phyloP scores from a whole-genome alignment of 805 yeast species.

The Kodamaea lidongshanica region DNA sequence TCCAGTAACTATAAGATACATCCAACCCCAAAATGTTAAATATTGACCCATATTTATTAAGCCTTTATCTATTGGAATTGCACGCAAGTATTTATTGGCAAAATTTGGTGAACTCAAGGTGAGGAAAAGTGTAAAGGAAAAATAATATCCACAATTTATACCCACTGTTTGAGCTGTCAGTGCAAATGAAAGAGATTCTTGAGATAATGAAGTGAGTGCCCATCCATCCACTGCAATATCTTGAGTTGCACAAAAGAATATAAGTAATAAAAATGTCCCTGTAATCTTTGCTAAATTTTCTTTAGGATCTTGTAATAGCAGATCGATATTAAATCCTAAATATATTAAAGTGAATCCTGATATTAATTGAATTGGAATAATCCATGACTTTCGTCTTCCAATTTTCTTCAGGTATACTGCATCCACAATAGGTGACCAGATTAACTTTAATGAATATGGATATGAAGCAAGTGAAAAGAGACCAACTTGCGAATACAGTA shows the following conservation, averaged over 20 bases:
- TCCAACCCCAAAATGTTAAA: constrained; percentile 69
- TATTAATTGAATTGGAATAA: constrained; percentile 83
- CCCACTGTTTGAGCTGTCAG: constrained; percentile 98
- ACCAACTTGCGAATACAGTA: constrained; percentile 86
- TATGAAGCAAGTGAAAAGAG: constrained; percentile 86
- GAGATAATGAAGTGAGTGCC: constrained; percentile 85
- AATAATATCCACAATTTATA: constrained; percentile 84
- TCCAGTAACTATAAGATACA: constrained; percentile 62
- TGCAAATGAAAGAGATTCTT: constrained; percentile 77
- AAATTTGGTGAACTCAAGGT: constrained; percentile 90
- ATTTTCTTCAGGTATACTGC: constrained; percentile 60
- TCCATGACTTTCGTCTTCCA: constrained; percentile 91
- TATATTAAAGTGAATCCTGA: constrained; percentile 62
- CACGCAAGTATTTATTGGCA: constrained; percentile 76
- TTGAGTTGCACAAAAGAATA: constrained; percentile 91
- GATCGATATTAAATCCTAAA: constrained; percentile 56
- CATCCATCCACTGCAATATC: constrained; percentile 99
- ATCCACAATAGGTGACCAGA: constrained; percentile 97
- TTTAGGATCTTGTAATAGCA: constrained; percentile 44
- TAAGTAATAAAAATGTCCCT: constrained; percentile 63
- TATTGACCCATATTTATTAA: constrained; percentile 69
- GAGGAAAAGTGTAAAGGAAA: constrained; percentile 84
- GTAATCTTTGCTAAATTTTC: constrained; percentile 55
- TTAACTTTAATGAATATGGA: constrained; percentile 84
- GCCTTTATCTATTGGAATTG: constrained; percentile 55